Conservation (phyloP, 495 filamentous ascomycete species). For the Podospora sp. region DNA sequence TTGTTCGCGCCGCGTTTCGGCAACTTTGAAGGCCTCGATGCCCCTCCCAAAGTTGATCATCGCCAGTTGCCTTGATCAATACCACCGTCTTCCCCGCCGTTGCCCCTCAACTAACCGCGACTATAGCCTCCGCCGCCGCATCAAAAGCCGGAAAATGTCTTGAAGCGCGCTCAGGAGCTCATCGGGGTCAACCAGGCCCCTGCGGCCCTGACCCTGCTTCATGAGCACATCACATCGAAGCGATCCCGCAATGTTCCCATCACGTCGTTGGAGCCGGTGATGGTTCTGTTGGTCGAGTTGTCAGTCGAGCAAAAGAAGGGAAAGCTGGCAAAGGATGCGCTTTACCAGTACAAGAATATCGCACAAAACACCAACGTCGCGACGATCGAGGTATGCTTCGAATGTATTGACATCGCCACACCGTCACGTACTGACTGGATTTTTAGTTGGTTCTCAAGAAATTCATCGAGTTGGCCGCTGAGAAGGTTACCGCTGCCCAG, state of each 20-base stretch:
- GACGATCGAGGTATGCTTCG: constrained; percentile 78
- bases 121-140: constrained; percentile 91
- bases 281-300: constrained; percentile 95
- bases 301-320: constrained; percentile 96
- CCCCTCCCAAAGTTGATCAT: constrained; percentile 7
- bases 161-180: constrained; percentile 97
- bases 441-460: constrained; percentile 83
- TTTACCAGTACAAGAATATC: constrained; percentile 99
- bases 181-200: constrained; percentile 93
- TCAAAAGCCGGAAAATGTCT: constrained; percentile 97
- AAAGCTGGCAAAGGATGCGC: constrained; percentile 95
- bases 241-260: constrained; percentile 96
- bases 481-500: constrained; percentile 95
- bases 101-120: constrained; percentile 21
- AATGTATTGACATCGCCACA: constrained; percentile 12
- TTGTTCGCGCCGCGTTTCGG: constrained; percentile 15
- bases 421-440: constrained; percentile 29
- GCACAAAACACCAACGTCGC: constrained; percentile 98
- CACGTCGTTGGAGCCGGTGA: constrained; percentile 93
- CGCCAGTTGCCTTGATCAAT: constrained; percentile 2
- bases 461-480: constrained; percentile 95
- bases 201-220: constrained; percentile 89
- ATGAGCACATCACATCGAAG: constrained; percentile 99
- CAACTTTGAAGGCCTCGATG: constrained; percentile 11
- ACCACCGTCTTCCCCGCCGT: neutral